Evolutionary conservation across 345 rosid species (phyloP).

Genomic region (Angophora floribunda): DNA sequence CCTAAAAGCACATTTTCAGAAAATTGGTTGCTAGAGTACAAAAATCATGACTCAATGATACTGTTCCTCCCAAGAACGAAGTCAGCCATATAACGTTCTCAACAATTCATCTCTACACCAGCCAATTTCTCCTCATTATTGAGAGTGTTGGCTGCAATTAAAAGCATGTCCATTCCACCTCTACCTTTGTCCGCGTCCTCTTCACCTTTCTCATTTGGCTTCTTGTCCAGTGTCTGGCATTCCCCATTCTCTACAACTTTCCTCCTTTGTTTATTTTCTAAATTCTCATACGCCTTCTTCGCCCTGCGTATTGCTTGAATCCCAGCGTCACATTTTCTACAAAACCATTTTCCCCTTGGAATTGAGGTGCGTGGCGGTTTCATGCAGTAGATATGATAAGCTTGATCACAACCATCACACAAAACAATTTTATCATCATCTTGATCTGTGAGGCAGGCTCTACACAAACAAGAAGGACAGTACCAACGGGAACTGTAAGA

Average conservation of each 20-base stretch:
- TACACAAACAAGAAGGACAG: constrained; percentile 90
- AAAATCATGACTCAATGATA: background rate
- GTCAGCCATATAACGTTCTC: background rate
- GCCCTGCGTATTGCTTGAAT: constrained; percentile 35
- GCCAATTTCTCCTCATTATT: constrained; percentile 36
- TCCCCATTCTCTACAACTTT: background rate
- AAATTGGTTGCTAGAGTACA: background rate
- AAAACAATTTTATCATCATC: constrained; percentile 74
- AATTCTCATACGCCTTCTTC: constrained; percentile 31
- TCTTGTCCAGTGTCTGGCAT: background rate
- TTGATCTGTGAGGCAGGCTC: constrained; percentile 61
- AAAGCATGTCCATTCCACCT: constrained; percentile 72
- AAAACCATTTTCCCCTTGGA: constrained; percentile 78
- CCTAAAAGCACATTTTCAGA: background rate
- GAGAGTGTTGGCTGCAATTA: constrained; percentile 66
- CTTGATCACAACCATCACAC: constrained; percentile 92
- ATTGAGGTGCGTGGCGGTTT: constrained; percentile 42
- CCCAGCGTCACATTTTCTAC: constrained; percentile 56
- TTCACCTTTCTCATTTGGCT: background rate
- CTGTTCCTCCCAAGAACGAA: background rate
- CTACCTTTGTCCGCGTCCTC: background rate
- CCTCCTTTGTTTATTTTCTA: constrained; percentile 14
- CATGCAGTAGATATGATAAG: constrained; percentile 84
- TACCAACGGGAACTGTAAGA: constrained; percentile 62
- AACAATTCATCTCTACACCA: constrained; percentile 8